These are phyloP conservation scores for Senna siamea DNA, from an alignment of 306 rosid species.

Conservation along the genomic window DNA sequence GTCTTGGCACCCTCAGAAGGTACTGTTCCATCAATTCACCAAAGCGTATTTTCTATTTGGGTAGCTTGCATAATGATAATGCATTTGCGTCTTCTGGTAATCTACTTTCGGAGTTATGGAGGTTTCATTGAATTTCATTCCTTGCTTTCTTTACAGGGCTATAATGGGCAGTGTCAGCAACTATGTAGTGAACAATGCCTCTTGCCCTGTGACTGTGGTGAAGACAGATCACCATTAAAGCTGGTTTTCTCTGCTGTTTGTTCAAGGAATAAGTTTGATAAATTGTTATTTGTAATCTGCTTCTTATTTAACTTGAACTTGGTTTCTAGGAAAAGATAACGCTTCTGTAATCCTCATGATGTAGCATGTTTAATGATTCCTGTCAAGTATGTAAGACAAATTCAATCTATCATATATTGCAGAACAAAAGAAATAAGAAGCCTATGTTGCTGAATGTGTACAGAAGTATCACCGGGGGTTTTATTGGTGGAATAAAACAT, in stretches of 20 bases:
- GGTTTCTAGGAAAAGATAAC: background rate
- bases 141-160: slow-evolving; percentile 43
- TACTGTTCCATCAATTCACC: background rate
- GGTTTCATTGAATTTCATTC: slow-evolving; percentile 24
- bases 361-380: background rate
- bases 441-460: background rate
- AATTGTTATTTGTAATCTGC: background rate
- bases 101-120: background rate
- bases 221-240: slow-evolving; percentile 40
- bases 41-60: no score
- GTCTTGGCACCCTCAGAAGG: slow-evolving; percentile 80
- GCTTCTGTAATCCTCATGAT: background rate
- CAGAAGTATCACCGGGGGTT: no score
- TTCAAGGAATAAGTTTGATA: slow-evolving; percentile 6
- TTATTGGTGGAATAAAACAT: no score
- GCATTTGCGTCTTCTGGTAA: no score
- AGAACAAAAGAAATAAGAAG: background rate
- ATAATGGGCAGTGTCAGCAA: slow-evolving; percentile 91
- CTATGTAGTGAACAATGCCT: slow-evolving; percentile 68
- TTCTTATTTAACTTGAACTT: background rate
- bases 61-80: no score
- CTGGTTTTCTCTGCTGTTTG: background rate
- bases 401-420: background rate
- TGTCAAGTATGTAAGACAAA: background rate
- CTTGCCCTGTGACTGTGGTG: slow-evolving; percentile 82